Base-by-base conservation (phyloP, 768 basidiomycete species). In the Podaxis sp. region DNA sequence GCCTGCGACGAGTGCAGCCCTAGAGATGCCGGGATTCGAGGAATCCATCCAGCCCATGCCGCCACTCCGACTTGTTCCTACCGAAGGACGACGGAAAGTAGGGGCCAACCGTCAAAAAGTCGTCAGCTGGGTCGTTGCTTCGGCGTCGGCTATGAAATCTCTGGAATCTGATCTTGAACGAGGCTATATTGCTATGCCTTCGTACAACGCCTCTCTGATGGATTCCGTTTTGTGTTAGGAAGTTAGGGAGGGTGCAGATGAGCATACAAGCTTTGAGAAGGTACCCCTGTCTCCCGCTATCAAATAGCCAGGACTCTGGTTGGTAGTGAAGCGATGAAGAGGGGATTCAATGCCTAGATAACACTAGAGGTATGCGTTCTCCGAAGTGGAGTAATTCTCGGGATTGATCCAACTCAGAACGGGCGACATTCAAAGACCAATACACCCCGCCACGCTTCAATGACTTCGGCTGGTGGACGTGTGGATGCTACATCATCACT, bases 121-220 rank as follows among this genome's bases (percentile, higher is more conserved):
- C 40, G 47, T 42, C 27, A 53, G 54, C 6, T 60, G 59, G 51
- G 51, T 59, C n/a, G 51, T n/a, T 42, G 50, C 21, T 32, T 60
- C 59, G 50, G 51, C 42, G 16, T 54, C 59, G 44, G 23, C 21
- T 9, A 54, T 55, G 35, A 32, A 11, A 21, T 61, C 32, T 25
- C 42, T 53, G 40, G 38, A 48, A 40, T 61, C 52, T 9, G 27
- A 37, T 28, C 27, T 32, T 38, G 52, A 38, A 14, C 32, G 52
- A 38, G 59, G 11, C 7, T 37, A 51, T 47, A 47, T 28, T 38
- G 14, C 53, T 47, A 21, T 10, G 18, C 40, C 52, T 38, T 35
- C 59, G 28, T 47, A 4, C 27, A 55, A 14, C 28, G 21, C 44
- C n/a, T 61, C 48, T 38, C 18, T 48, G 52, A 61, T 60, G 52